phyloP scores from a whole-genome alignment of 148 eudicot genomes.

The Oxyria digyna region DNA sequence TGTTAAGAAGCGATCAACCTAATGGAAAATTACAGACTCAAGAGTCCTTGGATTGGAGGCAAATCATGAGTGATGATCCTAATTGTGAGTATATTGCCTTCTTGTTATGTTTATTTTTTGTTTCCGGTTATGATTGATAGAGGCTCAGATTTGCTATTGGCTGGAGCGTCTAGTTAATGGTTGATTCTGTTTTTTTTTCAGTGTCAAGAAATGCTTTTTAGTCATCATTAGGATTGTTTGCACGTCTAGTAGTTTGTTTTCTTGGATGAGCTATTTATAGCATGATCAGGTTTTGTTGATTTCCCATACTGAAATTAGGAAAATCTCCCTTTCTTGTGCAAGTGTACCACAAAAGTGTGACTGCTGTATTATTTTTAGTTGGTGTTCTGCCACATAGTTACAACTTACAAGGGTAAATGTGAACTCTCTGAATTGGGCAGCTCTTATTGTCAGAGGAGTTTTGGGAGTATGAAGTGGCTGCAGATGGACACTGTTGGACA shows the following conservation, averaged over 20 bases:
- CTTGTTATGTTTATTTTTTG: not conserved
- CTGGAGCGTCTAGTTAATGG: not conserved
- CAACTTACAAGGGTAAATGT: too few relatives aligned
- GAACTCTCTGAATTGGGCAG: not conserved
- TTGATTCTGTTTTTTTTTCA: not conserved
- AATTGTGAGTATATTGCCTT: conserved; percentile 27
- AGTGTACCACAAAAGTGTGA: not conserved
- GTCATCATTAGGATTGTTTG: not conserved
- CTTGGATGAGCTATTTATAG: not conserved
- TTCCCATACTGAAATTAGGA: not conserved
- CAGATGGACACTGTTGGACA: not conserved
- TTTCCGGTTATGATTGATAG: not conserved
- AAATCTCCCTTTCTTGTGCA: not conserved
- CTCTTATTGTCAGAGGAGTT: too few relatives aligned
- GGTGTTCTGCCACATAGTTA: not conserved
- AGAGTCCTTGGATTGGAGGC: conserved; percentile 69
- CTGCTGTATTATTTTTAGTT: not conserved
- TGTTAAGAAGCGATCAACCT: conserved; percentile 17
- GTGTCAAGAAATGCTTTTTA: not conserved
- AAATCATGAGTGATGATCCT: conserved; percentile 52
- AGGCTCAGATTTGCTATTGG: not conserved
- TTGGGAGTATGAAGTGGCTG: not conserved
- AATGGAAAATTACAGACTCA: conserved; percentile 49
- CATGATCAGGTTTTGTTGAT: not conserved
- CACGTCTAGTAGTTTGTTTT: not conserved